Conservation (phyloP, 2,329 filamentous ascomycete genomes). For the Fusarium sp. region DNA sequence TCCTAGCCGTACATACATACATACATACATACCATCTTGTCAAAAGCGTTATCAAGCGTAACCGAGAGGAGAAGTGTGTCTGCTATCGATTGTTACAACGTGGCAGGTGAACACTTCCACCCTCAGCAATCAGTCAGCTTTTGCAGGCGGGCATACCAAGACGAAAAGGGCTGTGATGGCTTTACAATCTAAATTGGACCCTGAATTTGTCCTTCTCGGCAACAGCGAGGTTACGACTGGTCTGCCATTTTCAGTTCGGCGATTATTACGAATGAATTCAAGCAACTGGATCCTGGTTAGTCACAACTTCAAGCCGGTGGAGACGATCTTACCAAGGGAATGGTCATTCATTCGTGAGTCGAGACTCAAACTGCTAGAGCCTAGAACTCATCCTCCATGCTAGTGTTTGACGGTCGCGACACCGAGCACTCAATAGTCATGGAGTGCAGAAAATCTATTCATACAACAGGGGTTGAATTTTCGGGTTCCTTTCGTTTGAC, state of each 20-base stretch:
- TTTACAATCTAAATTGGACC: slow-evolving; percentile 32
- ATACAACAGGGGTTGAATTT: neutral
- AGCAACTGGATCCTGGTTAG: slow-evolving; percentile 8
- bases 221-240: slow-evolving; percentile 16
- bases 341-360: slow-evolving; percentile 12
- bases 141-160: slow-evolving; percentile 7
- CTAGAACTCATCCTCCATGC: slow-evolving; percentile 30
- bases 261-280: slow-evolving; percentile 17
- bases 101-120: slow-evolving; percentile 31
- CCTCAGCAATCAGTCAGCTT: slow-evolving; percentile 10
- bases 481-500: slow-evolving; percentile 2
- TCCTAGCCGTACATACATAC: neutral
- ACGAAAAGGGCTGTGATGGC: slow-evolving; percentile 15
- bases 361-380: slow-evolving; percentile 24
- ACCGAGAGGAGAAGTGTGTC: slow-evolving; percentile 8
- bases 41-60: slow-evolving; percentile 11
- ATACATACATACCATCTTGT: neutral
- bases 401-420: slow-evolving; percentile 23
- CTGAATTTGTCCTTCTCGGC: slow-evolving; percentile 30
- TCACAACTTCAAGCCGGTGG: slow-evolving; percentile 20
- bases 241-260: slow-evolving; percentile 4
- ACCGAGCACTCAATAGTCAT: slow-evolving; percentile 23
- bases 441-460: slow-evolving; percentile 21
- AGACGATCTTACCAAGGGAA: slow-evolving; percentile 19
- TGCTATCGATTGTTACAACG: slow-evolving; percentile 32